Evolutionary conservation across 495 filamentous ascomycete genomes (phyloP), one percentile per base, ranked within the genome.

Genomic region (Poronia punctata): DNA sequence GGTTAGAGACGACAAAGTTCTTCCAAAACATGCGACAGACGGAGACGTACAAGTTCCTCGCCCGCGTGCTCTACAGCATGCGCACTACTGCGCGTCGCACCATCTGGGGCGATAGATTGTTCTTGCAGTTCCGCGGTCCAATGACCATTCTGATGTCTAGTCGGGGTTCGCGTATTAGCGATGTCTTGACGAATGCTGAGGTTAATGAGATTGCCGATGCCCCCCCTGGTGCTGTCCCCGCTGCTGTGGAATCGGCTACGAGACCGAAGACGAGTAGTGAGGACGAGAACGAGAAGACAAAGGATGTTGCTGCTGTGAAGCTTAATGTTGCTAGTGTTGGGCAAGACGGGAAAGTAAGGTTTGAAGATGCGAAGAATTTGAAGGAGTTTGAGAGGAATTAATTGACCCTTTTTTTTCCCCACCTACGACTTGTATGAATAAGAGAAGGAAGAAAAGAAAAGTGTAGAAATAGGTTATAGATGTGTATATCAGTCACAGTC

Each of bases 61-160:
- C 76, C 37, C 66, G 64, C 8, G 45, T 79, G 15, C 49, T 83
- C 22, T 88, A 80, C 57, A 71, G 54, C 23, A 40, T 93, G 12
- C 73, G 86, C 23, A 90, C 86, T 1, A 83, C 84, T 61, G 70
- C 76, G 21, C 72, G 89, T 39, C 70, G 82, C 53, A 82, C 82
- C 3, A 83, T 98, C n/a, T 95, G 86, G 86, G 92, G 92, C 20
- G 92, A 98, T 59, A 66, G 90, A 48, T 68, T 96, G 10, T 97
- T 97, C 55, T 66, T 97, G 16, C 81, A 84, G 50, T 95, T 98
- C 52, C 72, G 81, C 17, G 92, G 92, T 0, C 92, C 92, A 15
- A 76, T 74, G 2, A 95, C 82, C 3, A 71, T 98, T 23, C 68
- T 97, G 16, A 62, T 98, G 51, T 92, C 94, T 52, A 88, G 86